Conservation (phyloP, 768 basidiomycete genomes). For the Hericium rajendrae region DNA sequence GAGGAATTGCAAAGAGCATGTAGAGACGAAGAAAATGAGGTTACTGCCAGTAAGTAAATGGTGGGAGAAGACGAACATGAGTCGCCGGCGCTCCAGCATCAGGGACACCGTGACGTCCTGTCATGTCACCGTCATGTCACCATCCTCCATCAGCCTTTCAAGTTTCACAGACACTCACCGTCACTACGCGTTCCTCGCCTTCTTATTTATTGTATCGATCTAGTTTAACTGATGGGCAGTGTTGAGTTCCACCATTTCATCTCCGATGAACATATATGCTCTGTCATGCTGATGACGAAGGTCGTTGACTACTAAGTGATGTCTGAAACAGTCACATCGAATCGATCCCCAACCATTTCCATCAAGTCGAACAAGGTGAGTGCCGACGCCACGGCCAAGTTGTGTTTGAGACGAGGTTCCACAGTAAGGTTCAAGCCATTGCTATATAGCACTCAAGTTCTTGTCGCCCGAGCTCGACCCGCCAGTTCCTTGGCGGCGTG, state of each 20-base stretch:
- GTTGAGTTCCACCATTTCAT: neutral
- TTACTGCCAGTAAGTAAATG: no score
- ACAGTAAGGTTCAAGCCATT: neutral
- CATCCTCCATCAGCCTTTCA: no score
- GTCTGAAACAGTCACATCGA: slow-evolving; percentile 50
- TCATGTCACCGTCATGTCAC: no score
- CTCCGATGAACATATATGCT: neutral
- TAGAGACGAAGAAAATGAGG: no score
- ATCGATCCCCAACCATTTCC: slow-evolving; percentile 64
- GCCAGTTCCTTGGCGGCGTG: slow-evolving; percentile 76
- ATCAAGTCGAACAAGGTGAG: slow-evolving; percentile 76
- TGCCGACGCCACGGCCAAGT: neutral
- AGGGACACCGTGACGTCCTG: no score
- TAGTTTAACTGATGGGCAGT: neutral
- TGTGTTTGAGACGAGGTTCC: neutral
- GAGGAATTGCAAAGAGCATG: no score
- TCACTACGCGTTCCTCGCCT: no score
- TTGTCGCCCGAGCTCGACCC: slow-evolving; percentile 48
- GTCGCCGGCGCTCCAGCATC: no score
- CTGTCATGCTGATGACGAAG: neutral
- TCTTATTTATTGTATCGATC: no score
- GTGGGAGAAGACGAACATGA: no score
- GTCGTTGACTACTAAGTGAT: neutral
- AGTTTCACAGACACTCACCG: no score
- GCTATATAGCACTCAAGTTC: slow-evolving; percentile 60